Conservation (phyloP, 495 filamentous ascomycete genomes). For the Aspergillus mulundensis region DNA sequence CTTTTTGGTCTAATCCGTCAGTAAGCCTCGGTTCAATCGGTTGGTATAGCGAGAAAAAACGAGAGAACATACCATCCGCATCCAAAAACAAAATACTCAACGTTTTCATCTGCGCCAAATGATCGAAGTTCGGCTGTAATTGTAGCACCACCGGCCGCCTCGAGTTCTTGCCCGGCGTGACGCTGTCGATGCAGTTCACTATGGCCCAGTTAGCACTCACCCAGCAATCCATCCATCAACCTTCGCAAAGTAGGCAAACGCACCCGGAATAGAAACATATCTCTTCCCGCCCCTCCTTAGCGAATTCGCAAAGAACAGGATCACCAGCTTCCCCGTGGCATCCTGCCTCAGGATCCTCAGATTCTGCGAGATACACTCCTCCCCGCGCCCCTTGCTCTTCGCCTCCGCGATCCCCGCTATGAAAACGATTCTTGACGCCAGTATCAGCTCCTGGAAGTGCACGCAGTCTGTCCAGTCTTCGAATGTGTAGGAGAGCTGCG, state of each 20-base stretch:
- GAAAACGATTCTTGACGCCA: slow-evolving; percentile 39
- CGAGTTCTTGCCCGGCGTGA: slow-evolving; percentile 40
- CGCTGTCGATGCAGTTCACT: slow-evolving; percentile 41
- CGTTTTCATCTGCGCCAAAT: slow-evolving; percentile 39
- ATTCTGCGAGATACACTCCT: slow-evolving; percentile 50
- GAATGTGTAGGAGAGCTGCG: slow-evolving; percentile 44
- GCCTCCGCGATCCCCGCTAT: slow-evolving; percentile 44
- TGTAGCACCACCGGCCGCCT: slow-evolving; percentile 37
- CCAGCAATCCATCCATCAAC: neutral
- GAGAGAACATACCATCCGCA: slow-evolving; percentile 33
- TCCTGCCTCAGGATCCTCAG: slow-evolving; percentile 37
- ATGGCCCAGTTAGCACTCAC: neutral
- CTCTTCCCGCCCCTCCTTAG: slow-evolving; percentile 38
- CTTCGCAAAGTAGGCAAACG: too few species aligned
- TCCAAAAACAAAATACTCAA: slow-evolving; percentile 42
- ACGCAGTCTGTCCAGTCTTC: slow-evolving; percentile 44
- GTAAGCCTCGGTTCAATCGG: neutral
- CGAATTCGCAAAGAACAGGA: slow-evolving; percentile 46
- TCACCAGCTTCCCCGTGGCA: slow-evolving; percentile 32
- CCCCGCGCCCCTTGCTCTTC: slow-evolving; percentile 45
- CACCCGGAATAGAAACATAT: slow-evolving; percentile 44
- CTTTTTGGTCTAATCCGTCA: slow-evolving; percentile 27
- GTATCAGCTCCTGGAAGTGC: slow-evolving; percentile 42
- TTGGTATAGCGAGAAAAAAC: neutral
- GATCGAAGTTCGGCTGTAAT: slow-evolving; percentile 42